Base-by-base conservation (phyloP, 257 asterid species). In the Rehmannia glutinosa region DNA sequence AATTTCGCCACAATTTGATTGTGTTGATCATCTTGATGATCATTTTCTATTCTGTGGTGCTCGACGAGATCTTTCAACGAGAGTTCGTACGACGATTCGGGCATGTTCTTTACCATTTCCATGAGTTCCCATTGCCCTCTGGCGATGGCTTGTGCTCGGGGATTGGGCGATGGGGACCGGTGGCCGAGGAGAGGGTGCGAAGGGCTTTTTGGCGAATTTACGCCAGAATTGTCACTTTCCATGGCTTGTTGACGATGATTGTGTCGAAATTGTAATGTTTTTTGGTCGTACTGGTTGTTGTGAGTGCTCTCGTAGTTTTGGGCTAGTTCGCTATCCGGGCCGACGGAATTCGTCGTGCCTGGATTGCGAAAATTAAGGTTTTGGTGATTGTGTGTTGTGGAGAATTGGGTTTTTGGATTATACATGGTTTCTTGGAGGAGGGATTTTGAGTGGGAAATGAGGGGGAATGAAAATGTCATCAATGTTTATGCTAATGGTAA, bases 51-150 rank as follows among this genome's bases (percentile, higher is more conserved):
- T 23, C 70, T 56, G 9, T 49, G 73, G n/a, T n/a, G n/a, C n/a
- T n/a, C 23, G n/a, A 91, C 97, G 0, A 91, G 75, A 73, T 91
- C 97, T 25, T 80, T 91, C 28, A 91, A 57, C 11, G 97, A 75
- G 0, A 91, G 86, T 32, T 88, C 96, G 47, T 86, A 91, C 55
- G 81, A 79, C 1, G 92, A 71, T 50, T 87, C 96, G 4, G 96
- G 95, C 96, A 90, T 87, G 69, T 77, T 77, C 41, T 75, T 86
- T 36, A 88, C 96, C 96, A 91, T 88, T 19, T 91, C 97, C 97
- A 91, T 91, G 3, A 88, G 96, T 50, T 91, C 97, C 82, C 77
- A 71, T 73, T 84, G 92, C 11, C 96, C 96, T 58, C 84, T 81
- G 0, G 81, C 90, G 39, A 90, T 90, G n/a, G 95, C 96, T 4